Percentiles rank a stretch among this genome's conserved stretches.
Conservation (phyloP, 2,329 filamentous ascomycete genomes). For the Sporothrix variecibatus region DNA sequence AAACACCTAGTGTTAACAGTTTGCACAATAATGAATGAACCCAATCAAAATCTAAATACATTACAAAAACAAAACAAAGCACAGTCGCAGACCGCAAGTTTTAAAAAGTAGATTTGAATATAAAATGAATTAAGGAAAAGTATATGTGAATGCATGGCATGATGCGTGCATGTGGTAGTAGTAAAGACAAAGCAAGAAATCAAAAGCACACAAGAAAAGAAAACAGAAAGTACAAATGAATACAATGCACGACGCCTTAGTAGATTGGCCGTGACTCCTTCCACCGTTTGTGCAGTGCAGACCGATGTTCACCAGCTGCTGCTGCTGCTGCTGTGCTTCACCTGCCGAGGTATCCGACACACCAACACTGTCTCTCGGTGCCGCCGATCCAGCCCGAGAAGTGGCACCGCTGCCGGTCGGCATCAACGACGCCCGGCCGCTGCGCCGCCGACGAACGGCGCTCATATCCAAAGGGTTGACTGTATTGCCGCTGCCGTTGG, state of each 20-base stretch:
- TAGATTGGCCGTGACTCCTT: slow-evolving; percentile 41
- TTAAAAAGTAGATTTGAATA: background rate
- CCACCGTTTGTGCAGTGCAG: slow-evolving; percentile 42
- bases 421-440: slow-evolving; percentile 53
- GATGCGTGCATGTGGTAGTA: slow-evolving; percentile 11
- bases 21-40: too few relatives aligned
- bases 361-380: slow-evolving; percentile 30
- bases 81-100: background rate
- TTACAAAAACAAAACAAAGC: background rate
- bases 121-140: slow-evolving; percentile 4
- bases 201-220: background rate
- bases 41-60: too few relatives aligned
- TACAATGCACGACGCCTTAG: slow-evolving; percentile 8
- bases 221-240: background rate
- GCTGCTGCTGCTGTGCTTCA: slow-evolving; percentile 38
- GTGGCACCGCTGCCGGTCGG: slow-evolving; percentile 41
- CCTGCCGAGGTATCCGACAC: slow-evolving; percentile 28
- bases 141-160: slow-evolving; percentile 1
- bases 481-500: slow-evolving; percentile 35
- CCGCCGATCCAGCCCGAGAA: slow-evolving; percentile 42
- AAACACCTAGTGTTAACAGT: too few relatives aligned
- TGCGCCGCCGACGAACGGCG: slow-evolving; percentile 48
- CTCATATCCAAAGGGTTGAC: slow-evolving; percentile 20
- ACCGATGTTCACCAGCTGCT: slow-evolving; percentile 38
- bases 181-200: slow-evolving; percentile 9